A percentile compares a stretch with the other conserved stretches of the same genome.
Evolutionary conservation across 805 yeast species (phyloP).

Genomic region (Torulaspora delbrueckii): DNA sequence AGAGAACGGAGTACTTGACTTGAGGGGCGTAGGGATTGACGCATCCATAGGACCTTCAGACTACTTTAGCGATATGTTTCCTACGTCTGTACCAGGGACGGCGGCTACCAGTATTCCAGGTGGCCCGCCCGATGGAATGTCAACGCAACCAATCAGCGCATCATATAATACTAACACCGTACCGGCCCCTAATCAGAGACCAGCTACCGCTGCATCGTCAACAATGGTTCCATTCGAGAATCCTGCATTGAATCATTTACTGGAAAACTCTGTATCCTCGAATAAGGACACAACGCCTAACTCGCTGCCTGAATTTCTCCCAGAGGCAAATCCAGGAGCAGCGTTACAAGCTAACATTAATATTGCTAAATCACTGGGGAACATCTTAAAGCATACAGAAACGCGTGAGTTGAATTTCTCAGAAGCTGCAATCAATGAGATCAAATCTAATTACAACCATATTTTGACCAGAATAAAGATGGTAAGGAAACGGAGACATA

Average conservation of each 20-base stretch:
- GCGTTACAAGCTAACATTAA: constrained; percentile 27
- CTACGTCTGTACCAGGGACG: constrained; percentile 8
- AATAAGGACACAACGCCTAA: constrained; percentile 4
- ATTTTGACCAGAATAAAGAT: constrained; percentile 26
- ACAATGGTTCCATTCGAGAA: constrained; percentile 16
- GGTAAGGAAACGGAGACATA: constrained; percentile 15
- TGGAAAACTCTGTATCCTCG: constrained; percentile 13
- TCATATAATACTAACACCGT: constrained; percentile 2
- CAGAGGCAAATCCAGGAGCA: constrained; percentile 9
- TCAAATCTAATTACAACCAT: constrained; percentile 23
- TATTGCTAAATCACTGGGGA: constrained; percentile 32
- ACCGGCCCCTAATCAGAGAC: constrained; percentile 1
- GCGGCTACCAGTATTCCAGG: constrained; percentile 3
- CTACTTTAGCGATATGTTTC: constrained; percentile 26
- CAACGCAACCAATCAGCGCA: constrained; percentile 4
- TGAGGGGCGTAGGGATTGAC: constrained; percentile 17
- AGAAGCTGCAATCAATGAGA: constrained; percentile 25
- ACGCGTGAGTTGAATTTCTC: constrained; percentile 30
- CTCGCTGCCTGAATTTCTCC: constrained; percentile 6
- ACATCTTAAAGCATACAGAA: constrained; percentile 29
- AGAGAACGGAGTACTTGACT: constrained; percentile 17
- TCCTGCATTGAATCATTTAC: constrained; percentile 17
- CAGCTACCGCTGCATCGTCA: constrained; percentile 6
- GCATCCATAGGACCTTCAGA: constrained; percentile 20
- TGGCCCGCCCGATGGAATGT: background rate